Evolutionary conservation across 1,139 yeast species (phyloP).

Genomic region (Zygosaccharomyces sapae): DNA sequence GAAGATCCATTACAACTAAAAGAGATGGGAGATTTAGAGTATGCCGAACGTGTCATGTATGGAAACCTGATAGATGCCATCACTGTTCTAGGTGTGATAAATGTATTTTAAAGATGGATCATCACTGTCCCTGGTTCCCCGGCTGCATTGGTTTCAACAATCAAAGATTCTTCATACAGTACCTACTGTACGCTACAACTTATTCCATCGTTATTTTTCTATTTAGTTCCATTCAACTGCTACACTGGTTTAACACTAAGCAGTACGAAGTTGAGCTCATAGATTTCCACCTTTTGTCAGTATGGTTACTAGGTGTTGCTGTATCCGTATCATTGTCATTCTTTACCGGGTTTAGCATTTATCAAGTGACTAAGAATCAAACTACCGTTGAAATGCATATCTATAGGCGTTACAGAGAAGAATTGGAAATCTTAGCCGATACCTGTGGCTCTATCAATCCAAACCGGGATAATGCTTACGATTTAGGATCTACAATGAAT

Average conservation of each 20-base stretch:
- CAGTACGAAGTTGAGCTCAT: constrained; percentile 42
- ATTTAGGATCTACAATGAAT: constrained; percentile 51
- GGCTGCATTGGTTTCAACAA: constrained; percentile 80
- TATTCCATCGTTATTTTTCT: constrained; percentile 45
- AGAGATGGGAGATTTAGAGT: constrained; percentile 47
- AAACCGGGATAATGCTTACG: constrained; percentile 64
- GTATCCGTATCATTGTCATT: constrained; percentile 57
- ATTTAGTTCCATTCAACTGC: constrained; percentile 43
- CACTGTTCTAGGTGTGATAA: constrained; percentile 73
- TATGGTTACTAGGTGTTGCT: constrained; percentile 57
- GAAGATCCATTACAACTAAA: constrained; percentile 40
- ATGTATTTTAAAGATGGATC: constrained; percentile 80
- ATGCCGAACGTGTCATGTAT: constrained; percentile 70
- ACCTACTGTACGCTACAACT: constrained; percentile 53
- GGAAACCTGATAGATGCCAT: constrained; percentile 95
- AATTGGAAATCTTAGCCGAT: constrained; percentile 42
- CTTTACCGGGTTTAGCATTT: constrained; percentile 59
- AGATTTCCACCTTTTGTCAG: constrained; percentile 56
- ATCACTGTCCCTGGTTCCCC: constrained; percentile 97
- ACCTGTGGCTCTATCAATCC: constrained; percentile 38
- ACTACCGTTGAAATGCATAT: constrained; percentile 85
- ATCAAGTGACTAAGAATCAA: constrained; percentile 54
- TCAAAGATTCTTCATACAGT: constrained; percentile 76
- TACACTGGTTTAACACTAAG: constrained; percentile 48
- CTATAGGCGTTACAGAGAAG: constrained; percentile 48